Base-by-base conservation (phyloP, 352 stramenopile genomes). In the Thalassiosira ordinaria region DNA sequence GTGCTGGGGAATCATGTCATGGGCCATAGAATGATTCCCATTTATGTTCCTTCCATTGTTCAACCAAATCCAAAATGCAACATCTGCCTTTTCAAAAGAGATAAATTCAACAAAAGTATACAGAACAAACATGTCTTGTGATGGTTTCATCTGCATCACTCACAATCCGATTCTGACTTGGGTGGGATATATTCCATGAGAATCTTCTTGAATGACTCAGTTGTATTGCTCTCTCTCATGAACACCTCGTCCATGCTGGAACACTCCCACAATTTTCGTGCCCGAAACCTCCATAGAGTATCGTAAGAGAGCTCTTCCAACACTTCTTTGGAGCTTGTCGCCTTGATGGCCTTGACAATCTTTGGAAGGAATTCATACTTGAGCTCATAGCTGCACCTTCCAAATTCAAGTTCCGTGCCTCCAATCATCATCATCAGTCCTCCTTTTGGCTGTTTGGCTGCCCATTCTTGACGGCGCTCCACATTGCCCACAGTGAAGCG, bases 171-270 rank as follows among this genome's bases (percentile, higher is more conserved):
- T 39, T 61, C 27, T 39, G 16, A 16, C 59, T 67, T 67, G 27
- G 11, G n/a, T 13, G 59, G 59, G 4, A 67, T 26, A n/a, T 31
- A 51, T 20, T 67, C 59, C 49, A 52, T 67, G 22, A 67, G 24
- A 53, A 53, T 53, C 37, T 51, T 33, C 59, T 67, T 67, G n/a
- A 67, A 67, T 20, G 59, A 67, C 16, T 39, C 59, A 22, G 7
- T 49, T 26, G 49, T 67, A 1, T 13, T 53, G 35, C 13, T 4
- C 6, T 20, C 7, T 35, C 59, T 33, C 24, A 22, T 67, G 16
- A 53, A 67, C 35, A 33, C 11, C 24, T 24, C 1, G 52, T 67
- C 59, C 13, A 29, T 31, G 31, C 26, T 9, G 35, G 31, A 31
- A 24, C 27, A 51, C 13, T 65, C 29, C 20, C 4, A n/a, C 56